Percentiles rank a stretch among this genome's conserved stretches.
These are phyloP conservation scores for Smittium mucronatum DNA, from an alignment of 371 early-diverging fungal genomes.

Conservation along the genomic window DNA sequence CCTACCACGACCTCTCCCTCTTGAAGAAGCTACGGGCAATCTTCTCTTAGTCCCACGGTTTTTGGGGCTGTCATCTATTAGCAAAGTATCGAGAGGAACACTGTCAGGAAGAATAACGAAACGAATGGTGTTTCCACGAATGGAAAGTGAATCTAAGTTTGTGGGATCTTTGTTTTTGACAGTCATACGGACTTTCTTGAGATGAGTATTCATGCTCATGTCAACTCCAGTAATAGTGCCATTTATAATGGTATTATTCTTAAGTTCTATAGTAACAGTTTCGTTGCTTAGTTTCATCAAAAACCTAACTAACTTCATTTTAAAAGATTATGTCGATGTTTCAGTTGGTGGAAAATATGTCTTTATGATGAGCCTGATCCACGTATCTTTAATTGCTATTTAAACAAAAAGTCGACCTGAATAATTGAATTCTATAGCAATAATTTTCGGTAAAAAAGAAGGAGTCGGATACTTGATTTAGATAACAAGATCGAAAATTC, in stretches of 20 bases:
- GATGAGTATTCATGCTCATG: slow-evolving; percentile 98
- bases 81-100: slow-evolving; percentile 84
- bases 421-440: background rate
- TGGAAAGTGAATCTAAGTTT: slow-evolving; percentile 74
- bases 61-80: slow-evolving; percentile 93
- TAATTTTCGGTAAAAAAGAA: no score
- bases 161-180: slow-evolving; percentile 84
- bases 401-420: background rate
- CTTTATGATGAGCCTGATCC: background rate
- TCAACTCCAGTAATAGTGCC: slow-evolving; percentile 95
- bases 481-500: no score
- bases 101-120: slow-evolving; percentile 91
- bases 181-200: slow-evolving; percentile 96
- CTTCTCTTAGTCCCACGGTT: no score
- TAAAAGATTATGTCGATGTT: no score
- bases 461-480: no score
- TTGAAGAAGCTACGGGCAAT: no score
- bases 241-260: slow-evolving; percentile 87
- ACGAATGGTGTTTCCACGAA: slow-evolving; percentile 91
- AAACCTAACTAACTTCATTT: no score
- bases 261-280: slow-evolving; percentile 90
- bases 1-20: no score
- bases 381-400: slow-evolving; percentile 2
- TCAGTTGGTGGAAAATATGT: no score
- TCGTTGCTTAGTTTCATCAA: slow-evolving; percentile 89